Conservation (phyloP, 1,284 basidiomycete species). For the Pisolithus thermaeus region DNA sequence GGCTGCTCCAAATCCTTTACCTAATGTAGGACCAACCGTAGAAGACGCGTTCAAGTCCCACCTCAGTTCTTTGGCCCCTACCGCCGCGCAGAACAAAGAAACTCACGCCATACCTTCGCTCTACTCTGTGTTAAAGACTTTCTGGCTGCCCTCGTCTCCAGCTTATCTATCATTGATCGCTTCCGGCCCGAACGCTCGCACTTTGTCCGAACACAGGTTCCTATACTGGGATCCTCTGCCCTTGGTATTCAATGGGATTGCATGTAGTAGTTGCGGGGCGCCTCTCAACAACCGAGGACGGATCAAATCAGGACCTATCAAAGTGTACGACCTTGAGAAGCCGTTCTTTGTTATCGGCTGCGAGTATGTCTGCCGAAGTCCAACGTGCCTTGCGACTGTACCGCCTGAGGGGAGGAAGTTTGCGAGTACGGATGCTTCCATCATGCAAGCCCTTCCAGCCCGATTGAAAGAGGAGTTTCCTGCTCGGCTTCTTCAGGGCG, state of each 20-base stretch:
- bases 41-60: conserved; percentile 72
- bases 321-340: conserved; percentile 67
- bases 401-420: conserved; percentile 52
- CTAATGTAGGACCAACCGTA: conserved; percentile 50
- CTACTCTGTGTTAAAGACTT: conserved; percentile 69
- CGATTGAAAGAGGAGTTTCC: conserved; percentile 69
- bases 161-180: conserved; percentile 68
- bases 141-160: conserved; percentile 72
- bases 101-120: conserved; percentile 54
- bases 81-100: conserved; percentile 33
- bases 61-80: conserved; percentile 50
- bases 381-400: conserved; percentile 34
- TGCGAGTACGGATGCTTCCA: conserved; percentile 61
- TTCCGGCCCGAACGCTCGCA: conserved; percentile 58
- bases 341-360: conserved; percentile 79
- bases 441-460: conserved; percentile 58
- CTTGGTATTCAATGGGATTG: conserved; percentile 69
- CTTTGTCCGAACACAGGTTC: conserved; percentile 64
- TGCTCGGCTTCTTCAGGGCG: conserved; percentile 47
- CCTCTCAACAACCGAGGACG: conserved; percentile 58
- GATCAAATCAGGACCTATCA: conserved; percentile 64
- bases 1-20: conserved; percentile 50
- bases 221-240: conserved; percentile 76
- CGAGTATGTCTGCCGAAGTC: conserved; percentile 59
- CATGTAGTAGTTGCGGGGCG: conserved; percentile 54